Conservation (phyloP, 305 asterid genomes). For the Solanum aculeatissimum region DNA sequence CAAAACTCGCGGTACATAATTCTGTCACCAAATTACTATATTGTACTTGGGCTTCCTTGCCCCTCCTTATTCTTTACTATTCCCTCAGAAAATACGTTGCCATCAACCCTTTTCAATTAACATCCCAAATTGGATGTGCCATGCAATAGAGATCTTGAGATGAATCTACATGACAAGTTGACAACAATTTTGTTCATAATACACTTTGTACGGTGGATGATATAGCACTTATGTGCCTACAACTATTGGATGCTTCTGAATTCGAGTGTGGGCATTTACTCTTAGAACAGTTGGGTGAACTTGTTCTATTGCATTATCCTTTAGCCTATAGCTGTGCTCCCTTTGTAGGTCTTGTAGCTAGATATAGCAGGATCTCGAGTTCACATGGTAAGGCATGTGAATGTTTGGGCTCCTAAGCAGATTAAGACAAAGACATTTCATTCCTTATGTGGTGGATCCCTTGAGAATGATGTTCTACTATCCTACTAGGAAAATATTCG, state of each 20-base stretch:
- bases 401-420: not conserved
- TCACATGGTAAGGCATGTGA: not conserved
- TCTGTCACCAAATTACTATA: not conserved
- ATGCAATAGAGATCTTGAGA: not conserved
- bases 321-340: not conserved
- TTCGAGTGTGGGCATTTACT: not conserved
- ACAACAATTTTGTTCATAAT: not conserved
- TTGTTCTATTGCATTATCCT: not conserved
- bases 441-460: not conserved
- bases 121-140: not conserved
- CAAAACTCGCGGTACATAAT: conserved; percentile 58
- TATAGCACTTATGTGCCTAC: not conserved
- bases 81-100: not conserved
- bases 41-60: not conserved
- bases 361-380: not conserved
- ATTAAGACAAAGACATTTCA: not conserved
- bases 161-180: not conserved
- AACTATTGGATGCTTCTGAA: not conserved
- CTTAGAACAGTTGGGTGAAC: not conserved
- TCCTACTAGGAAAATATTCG: not conserved
- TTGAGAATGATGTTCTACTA: not conserved
- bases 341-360: not conserved
- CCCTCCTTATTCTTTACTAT: not conserved
- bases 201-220: not conserved
- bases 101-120: not conserved